Evolutionary conservation across 306 rosid genomes (phyloP), one percentile per base, ranked within the genome.

Genomic region (Quercus bicolor): DNA sequence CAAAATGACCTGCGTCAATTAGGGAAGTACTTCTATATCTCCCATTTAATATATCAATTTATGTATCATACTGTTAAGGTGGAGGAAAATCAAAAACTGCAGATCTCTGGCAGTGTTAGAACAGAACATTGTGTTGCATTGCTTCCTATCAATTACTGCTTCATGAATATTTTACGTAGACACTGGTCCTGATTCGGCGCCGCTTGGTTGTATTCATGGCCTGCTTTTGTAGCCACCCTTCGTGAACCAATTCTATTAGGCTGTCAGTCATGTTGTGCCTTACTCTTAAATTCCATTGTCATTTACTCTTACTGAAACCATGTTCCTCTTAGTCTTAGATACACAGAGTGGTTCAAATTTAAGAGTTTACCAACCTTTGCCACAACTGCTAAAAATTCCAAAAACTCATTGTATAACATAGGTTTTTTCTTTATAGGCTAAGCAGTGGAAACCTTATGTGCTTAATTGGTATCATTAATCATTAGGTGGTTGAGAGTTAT

Each of bases 131-230:
- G 23, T 10, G n/a, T 19, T 68, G 7, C 72, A n/a, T 6, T 68
- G 37, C 37, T 34, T 34, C 51, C 28, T 19, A 10, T 6, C 10
- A 33, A 68, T 3, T 10, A 66, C 13, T 62, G 31, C n/a, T 28
- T 24, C 8, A 33, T 66, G 71, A 18, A 33, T 4, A 66, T 31
- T 31, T 66, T n/a, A 21, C 4, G 1, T 43, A 70, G 56, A 52
- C 8, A 51, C 34, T 72, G 88, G 83, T 81, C 85, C 83, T 75
- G 68, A 70, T 56, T 56, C 78, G 81, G 88, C 88, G 88, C 88
- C 88, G 81, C 53, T 72, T 75, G 59, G 78, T 62, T 73, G 48
- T 70, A 73, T 40, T 72, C 78, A 64, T 61, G 40, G 71, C 23
- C 73, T 3, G 24, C 53, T 57, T 72, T 55, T 60, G 57, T 73